Conservation (phyloP, 129 eudicot genomes). For the Centrapalus pauciflorus region DNA sequence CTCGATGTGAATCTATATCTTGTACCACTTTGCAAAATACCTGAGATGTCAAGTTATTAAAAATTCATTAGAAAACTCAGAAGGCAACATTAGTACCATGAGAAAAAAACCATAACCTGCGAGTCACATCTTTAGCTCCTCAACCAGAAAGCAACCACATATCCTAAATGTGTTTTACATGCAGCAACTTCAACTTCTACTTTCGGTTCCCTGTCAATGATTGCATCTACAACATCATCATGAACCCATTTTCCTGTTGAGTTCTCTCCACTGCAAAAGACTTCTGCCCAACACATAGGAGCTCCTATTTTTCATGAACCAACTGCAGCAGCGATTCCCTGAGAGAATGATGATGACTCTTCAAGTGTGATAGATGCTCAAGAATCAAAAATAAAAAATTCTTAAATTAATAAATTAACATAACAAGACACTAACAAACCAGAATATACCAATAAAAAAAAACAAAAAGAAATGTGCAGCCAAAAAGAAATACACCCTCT, state of each 20-base stretch:
- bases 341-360: constrained; percentile 33
- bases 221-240: constrained; percentile 78
- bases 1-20: constrained; percentile 74
- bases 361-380: constrained; percentile 31
- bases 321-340: constrained; percentile 68
- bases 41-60: constrained; percentile 33
- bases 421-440: no score
- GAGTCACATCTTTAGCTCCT: constrained; percentile 98
- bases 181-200: constrained; percentile 93
- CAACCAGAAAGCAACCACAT: constrained; percentile 86
- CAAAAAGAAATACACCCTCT: no score
- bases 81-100: not conserved
- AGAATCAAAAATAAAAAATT: no score
- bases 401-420: no score
- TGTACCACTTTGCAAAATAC: constrained; percentile 90
- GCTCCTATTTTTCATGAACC: constrained; percentile 84
- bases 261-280: constrained; percentile 67
- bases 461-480: no score
- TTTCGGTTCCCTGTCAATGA: constrained; percentile 73
- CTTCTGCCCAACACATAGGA: constrained; percentile 92
- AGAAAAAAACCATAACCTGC: constrained; percentile 53
- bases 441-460: no score
- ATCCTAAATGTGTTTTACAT: constrained; percentile 78
- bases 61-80: not conserved
- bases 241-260: constrained; percentile 95